Percentiles rank a stretch among this genome's conserved stretches.
These are phyloP conservation scores for Macaranga tanarius DNA, from an alignment of 441 rosid genomes.

Conservation along the genomic window DNA sequence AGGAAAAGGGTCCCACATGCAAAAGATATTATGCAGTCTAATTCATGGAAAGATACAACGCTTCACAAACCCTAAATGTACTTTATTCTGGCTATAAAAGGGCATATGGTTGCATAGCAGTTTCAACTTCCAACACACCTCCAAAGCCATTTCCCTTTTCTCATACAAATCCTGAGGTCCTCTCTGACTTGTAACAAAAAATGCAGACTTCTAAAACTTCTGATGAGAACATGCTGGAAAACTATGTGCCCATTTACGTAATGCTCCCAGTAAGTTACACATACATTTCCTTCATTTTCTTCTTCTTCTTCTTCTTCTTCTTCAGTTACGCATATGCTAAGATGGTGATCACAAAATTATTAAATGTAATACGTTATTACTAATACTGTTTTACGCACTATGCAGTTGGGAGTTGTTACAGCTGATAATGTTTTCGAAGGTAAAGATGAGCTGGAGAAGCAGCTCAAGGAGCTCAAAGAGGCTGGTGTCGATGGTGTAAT, in stretches of 20 bases:
- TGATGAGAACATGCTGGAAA: constrained; percentile 46
- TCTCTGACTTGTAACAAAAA: constrained; percentile 4
- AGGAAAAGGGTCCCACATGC: background rate
- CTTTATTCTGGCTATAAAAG: constrained; percentile 16
- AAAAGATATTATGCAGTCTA: background rate
- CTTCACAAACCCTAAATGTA: background rate
- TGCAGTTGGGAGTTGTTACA: constrained; percentile 60
- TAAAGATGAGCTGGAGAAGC: constrained; percentile 37
- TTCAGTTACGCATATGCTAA: too few relatives aligned
- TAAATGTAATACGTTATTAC: too few relatives aligned
- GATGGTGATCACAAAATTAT: too few relatives aligned
- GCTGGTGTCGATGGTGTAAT: constrained; percentile 75
- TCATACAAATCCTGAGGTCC: background rate
- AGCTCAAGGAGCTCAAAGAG: constrained; percentile 56
- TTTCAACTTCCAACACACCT: background rate
- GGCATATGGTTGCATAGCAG: background rate
- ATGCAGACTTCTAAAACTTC: constrained; percentile 45
- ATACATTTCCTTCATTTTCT: background rate
- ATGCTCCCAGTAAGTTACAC: constrained; percentile 76
- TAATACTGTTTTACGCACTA: too few relatives aligned
- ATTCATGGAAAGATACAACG: constrained; percentile 10
- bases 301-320: too few relatives aligned
- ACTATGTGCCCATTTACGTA: constrained; percentile 71
- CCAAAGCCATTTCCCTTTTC: background rate
- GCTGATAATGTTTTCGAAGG: constrained; percentile 47